Percentiles rank a stretch among this genome's conserved stretches.
Conservation (phyloP, 2,329 filamentous ascomycete genomes). For the Incumbomyces lentus region DNA sequence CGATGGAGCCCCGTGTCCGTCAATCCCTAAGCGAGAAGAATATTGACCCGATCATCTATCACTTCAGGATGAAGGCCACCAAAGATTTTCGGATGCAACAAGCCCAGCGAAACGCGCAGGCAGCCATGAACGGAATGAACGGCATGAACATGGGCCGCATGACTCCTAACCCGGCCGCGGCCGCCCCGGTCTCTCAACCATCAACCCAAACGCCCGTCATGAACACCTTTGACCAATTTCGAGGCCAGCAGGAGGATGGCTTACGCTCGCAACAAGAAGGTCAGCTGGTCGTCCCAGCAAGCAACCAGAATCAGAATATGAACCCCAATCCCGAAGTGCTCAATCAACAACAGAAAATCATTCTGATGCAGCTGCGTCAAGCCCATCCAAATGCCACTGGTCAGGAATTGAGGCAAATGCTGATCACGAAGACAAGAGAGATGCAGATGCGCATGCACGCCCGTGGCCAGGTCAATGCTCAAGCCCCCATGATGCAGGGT, state of each 20-base stretch:
- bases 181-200: constrained; percentile 26
- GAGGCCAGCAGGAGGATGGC: constrained; percentile 53
- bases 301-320: constrained; percentile 36
- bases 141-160: constrained; percentile 32
- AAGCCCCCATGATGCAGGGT: constrained; percentile 24
- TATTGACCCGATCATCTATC: constrained; percentile 41
- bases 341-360: constrained; percentile 32
- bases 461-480: constrained; percentile 2
- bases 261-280: constrained; percentile 51
- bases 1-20: constrained; percentile 38
- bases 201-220: constrained; percentile 31
- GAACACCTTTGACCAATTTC: constrained; percentile 43
- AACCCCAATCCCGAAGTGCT: constrained; percentile 28
- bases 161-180: constrained; percentile 32
- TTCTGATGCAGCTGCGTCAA: constrained; percentile 31
- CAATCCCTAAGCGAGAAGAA: constrained; percentile 35
- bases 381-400: constrained; percentile 30
- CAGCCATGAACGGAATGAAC: constrained; percentile 30
- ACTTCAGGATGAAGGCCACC: constrained; percentile 41
- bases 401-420: constrained; percentile 34
- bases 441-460: constrained; percentile 25
- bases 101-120: constrained; percentile 22
- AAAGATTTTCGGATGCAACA: constrained; percentile 30
- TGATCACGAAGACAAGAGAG: constrained; percentile 33
- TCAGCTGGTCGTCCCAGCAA: constrained; percentile 54